Base-by-base conservation (phyloP, 1,284 basidiomycete species). In the Ganoderma boninense region DNA sequence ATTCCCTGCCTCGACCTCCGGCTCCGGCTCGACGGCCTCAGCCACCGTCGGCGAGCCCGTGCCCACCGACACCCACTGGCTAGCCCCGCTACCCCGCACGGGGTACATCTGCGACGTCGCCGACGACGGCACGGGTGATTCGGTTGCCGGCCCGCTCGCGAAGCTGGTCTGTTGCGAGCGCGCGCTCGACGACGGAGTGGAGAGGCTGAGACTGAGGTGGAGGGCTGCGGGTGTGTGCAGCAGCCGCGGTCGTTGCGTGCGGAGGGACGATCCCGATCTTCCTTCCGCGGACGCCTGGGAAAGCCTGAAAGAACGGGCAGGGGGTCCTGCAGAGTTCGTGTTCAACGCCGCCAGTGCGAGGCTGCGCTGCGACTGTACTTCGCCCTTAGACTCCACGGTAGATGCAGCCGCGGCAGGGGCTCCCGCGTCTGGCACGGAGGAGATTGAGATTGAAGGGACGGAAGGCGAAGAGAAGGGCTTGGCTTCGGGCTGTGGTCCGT, bases 41-140 rank as follows among this genome's bases (percentile, higher is more conserved):
- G 23, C 14, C 61, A 4, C 4, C n/a, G 38, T 38, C 38, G 38
- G 38, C 38, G 38, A 38, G 38, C 38, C 38, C 38, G 29, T 46
- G 10, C 32, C 44, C 32, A 29, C 29, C 10, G 40, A 42, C 38
- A 40, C 35, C 63, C 63, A 64, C 32, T 64, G 43, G 29, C 43
- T 32, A 26, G 32, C 23, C n/a, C 23, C 46, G 46, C 20, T 52
- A 10, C 56, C 63, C 63, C 46, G 46, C 29, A 20, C 43, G 20
- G 44, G 62, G 29, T 40, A 40, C 44, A 49, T 52, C 63, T 26
- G 49, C 63, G 63, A 64, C 32, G 63, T 64, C 23, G 63, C 46
- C 46, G 63, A 64, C 49, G 63, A 64, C 35, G 63, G 63, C 63
- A 40, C 63, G 14, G 63, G 49, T 20, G 63, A 64, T 14, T 40